Evolutionary conservation across 768 basidiomycete genomes (phyloP).

Genomic region (Pisolithus marmoratus): DNA sequence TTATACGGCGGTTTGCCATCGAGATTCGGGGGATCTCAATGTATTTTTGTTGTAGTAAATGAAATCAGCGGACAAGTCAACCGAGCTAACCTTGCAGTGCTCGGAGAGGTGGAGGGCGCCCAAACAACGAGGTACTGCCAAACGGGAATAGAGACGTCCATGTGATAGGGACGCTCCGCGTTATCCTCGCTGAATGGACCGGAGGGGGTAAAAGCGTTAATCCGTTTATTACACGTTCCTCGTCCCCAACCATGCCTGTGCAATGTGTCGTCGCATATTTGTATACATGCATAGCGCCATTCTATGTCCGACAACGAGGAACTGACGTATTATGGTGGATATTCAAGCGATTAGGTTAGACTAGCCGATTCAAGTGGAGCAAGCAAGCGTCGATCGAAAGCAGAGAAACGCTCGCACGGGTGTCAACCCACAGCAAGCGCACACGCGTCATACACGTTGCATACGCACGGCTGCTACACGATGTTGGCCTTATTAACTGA

Average conservation of each 20-base stretch:
- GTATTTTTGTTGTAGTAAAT: too few species aligned
- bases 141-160: not conserved
- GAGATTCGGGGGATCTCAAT: too few species aligned
- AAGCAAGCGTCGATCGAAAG: not conserved
- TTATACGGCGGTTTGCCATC: too few species aligned
- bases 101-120: not conserved
- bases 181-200: not conserved
- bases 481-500: not conserved
- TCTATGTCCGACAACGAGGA: too few species aligned
- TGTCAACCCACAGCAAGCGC: not conserved
- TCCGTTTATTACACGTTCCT: not conserved
- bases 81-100: too few species aligned
- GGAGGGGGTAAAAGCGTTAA: slow-evolving; percentile 1
- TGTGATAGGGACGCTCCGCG: not conserved
- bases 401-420: not conserved
- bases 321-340: not conserved
- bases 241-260: too few species aligned
- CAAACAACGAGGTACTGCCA: not conserved
- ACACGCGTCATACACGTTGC: not conserved
- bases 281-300: too few species aligned
- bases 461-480: not conserved
- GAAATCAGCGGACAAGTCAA: too few species aligned
- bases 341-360: not conserved
- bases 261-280: too few species aligned
- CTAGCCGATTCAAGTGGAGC: not conserved